Base-by-base conservation (phyloP, 192 early-diverging fungal species). In the Gamsiella multidivaricata region DNA sequence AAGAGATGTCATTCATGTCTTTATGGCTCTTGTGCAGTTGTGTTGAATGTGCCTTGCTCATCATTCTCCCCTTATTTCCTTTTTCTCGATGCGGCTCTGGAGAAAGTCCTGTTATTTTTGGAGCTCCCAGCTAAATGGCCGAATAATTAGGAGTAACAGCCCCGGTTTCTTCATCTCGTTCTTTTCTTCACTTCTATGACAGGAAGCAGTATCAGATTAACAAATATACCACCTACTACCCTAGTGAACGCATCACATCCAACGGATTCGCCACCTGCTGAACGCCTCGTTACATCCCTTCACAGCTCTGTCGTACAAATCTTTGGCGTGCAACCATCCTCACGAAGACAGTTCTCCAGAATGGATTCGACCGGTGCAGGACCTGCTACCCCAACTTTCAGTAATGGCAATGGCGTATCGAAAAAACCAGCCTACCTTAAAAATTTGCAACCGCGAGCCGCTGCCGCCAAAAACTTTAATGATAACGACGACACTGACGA, bases 361-460 rank as follows among this genome's bases (percentile, higher is more conserved):
- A 2, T 8, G 29, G 39, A 41, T 41, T 41, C 39, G 8, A 7
- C 14, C 39, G 39, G 39, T 41, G 8, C 46, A 17, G 33, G 29
- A 23, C 46, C 49, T 20, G 10, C 17, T 29, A 32, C 32, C 7
- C 43, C 28, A 54, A 20, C 11, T 22, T 17, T 14, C 45, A 52
- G 26, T 50, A 61, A 18, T 25, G 46, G 11, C 36, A 28, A 32
- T 37, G 26, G 49, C 14, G 22, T 33, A 18, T n/a, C n/a, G 37
- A 50, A 28, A 25, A 56, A 56, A 46, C 61, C 63, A 3, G 25
- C 28, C 41, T 33, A 28, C 11, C 34, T 66, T 11, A 46, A 60
- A 5, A 62, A 57, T 28, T 53, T 76, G 11, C 64, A 76, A 22
- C 73, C 73, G 2, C 73, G 73, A 15, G 73, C 65, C 12, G 57